A percentile compares a stretch with the other conserved stretches of the same genome.
Evolutionary conservation across 257 asterid genomes (phyloP).

Genomic region (Lycium barbarum): DNA sequence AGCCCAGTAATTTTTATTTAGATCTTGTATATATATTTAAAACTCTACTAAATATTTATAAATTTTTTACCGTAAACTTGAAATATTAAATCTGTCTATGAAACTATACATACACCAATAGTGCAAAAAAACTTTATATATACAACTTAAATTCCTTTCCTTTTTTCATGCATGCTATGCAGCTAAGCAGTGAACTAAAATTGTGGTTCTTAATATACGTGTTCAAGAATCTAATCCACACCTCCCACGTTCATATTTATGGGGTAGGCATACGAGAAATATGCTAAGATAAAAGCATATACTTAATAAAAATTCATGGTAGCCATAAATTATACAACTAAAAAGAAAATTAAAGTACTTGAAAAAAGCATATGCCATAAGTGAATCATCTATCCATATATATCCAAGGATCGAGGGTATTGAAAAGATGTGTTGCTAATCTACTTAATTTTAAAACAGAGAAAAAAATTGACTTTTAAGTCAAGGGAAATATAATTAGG

Average conservation of each 20-base stretch:
- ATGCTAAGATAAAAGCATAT: conserved; percentile 23
- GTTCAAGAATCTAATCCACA: conserved; percentile 27
- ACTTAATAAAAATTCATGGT: conserved; percentile 14
- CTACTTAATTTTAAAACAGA: neutral
- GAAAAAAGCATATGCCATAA: conserved; percentile 20
- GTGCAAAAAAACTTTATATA: neutral
- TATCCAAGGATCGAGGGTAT: conserved; percentile 14
- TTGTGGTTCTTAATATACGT: neutral
- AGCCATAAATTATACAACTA: conserved; percentile 1
- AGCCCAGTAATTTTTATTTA: too few relatives aligned
- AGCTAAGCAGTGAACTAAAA: neutral
- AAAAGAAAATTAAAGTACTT: neutral
- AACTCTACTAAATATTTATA: too few relatives aligned
- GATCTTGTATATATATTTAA: too few relatives aligned
- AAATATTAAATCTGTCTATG: too few relatives aligned
- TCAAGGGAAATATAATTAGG: conserved; percentile 21
- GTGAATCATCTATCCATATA: conserved; percentile 23
- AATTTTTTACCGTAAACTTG: too few relatives aligned
- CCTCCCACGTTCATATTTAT: conserved; percentile 10
- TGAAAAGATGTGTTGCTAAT: neutral
- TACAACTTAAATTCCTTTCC: neutral
- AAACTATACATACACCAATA: too few relatives aligned
- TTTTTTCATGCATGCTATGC: neutral
- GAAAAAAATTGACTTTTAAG: neutral
- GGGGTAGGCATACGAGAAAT: conserved; percentile 20